Base-by-base conservation (phyloP, 371 early-diverging fungal genomes). In the Mortierella sp. region DNA sequence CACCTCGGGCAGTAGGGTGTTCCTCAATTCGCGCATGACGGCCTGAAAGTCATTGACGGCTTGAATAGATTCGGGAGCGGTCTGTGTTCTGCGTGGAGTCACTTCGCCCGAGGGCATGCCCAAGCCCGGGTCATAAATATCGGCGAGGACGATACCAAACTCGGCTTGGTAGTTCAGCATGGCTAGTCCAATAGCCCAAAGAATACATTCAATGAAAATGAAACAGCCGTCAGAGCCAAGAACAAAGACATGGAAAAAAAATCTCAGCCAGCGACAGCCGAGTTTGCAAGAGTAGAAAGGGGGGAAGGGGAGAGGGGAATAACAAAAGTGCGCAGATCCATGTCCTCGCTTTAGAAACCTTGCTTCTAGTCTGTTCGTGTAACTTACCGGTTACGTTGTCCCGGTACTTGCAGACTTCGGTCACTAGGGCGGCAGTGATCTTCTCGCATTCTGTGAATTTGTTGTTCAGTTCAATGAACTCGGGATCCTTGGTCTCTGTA, bases 361-460 rank as follows among this genome's bases (percentile, higher is more conserved):
- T 34, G 10, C 34, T 10, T n/a, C n/a, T n/a, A n/a, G n/a, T n/a
- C n/a, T n/a, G n/a, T n/a, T n/a, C n/a, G n/a, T n/a, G n/a, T n/a
- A n/a, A 34, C 71, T 55, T 80, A 88, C 88, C 80, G 8, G 89
- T 70, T 40, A 95, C 76, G 48, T 85, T 83, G 78, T 95, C 93
- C 57, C 93, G 90, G 79, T 90, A 94, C 57, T 88, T 86, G 54
- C 82, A 78, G 14, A 93, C 89, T 54, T 93, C 93, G 21, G 82
- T 83, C 22, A 86, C 65, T 1, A 95, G 81, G 53, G 78, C 80
- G 29, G 81, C 79, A 12, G 90, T 86, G n/a, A 78, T 57, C 49
- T 82, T 81, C 12, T 87, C 82, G 54, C 90, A 73, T 6, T 83
- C 77, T 55, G 84, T 85, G 63, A 94, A 90, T 31, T 82, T 72